Evolutionary conservation across 2,329 filamentous ascomycete genomes (phyloP).

Genomic region (Paecilomyces variotii): DNA sequence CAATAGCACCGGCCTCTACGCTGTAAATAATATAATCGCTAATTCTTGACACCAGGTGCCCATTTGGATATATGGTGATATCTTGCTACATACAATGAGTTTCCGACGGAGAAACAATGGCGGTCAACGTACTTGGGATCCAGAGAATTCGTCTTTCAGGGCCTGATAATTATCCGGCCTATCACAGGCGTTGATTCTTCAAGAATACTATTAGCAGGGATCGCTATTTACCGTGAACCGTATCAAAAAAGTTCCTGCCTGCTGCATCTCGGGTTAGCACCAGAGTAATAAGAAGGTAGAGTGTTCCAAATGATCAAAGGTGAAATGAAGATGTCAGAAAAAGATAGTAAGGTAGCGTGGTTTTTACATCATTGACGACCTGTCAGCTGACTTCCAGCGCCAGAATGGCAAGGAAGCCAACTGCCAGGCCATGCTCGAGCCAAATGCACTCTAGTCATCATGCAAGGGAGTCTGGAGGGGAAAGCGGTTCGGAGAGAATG

Average conservation of each 20-base stretch:
- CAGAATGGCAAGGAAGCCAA: slow-evolving; percentile 66
- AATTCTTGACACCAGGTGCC: slow-evolving; percentile 86
- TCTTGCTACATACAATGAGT: slow-evolving; percentile 56
- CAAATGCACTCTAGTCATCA: slow-evolving; percentile 99
- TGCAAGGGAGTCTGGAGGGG: slow-evolving; percentile 26
- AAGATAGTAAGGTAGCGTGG: slow-evolving; percentile 93
- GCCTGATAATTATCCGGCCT: slow-evolving; percentile 78
- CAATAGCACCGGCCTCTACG: slow-evolving; percentile 88
- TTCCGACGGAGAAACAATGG: slow-evolving; percentile 24
- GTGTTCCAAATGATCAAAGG: slow-evolving; percentile 8
- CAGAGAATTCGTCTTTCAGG: slow-evolving; percentile 67
- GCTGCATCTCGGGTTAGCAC: slow-evolving; percentile 11
- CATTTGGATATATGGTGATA: slow-evolving; percentile 85
- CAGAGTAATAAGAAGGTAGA: slow-evolving; percentile 6
- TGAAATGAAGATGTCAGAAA: slow-evolving; percentile 60
- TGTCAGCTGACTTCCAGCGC: slow-evolving; percentile 49
- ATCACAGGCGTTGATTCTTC: slow-evolving; percentile 91
- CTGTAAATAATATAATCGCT: slow-evolving; percentile 99
- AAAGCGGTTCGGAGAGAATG: slow-evolving; percentile 2
- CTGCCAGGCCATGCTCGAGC: slow-evolving; percentile 85
- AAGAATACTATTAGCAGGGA: slow-evolving; percentile 16
- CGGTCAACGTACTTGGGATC: slow-evolving; percentile 66
- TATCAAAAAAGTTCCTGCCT: slow-evolving; percentile 10
- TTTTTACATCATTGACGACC: slow-evolving; percentile 95
- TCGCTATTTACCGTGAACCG: slow-evolving; percentile 10